Evolutionary conservation across 2,329 filamentous ascomycete genomes (phyloP), one percentile per base, ranked within the genome.

Genomic region (Elsinoe perseae): DNA sequence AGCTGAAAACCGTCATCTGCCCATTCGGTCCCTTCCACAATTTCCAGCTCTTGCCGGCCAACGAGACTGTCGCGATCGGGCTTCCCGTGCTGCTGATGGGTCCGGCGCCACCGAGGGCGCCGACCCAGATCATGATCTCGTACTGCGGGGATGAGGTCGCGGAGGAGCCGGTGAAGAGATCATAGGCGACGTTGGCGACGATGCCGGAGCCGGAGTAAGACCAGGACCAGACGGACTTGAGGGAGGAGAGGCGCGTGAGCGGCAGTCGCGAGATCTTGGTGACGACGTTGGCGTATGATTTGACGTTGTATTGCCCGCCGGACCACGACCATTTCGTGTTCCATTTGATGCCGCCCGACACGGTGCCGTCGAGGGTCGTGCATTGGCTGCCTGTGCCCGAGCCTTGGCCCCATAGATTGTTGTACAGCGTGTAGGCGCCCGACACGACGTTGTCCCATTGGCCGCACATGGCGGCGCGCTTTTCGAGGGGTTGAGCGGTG

Each of bases 51-150:
- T 70, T 66, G 38, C 79, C 81, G 36, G 68, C 79, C 57, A 85
- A 72, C 10, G 72, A 79, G 10, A 77, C 72, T 1, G 74, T 81
- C 2, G 77, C 80, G 60, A 84, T 73, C 4, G 79, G 62, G 30
- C 59, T 53, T 16, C 69, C 71, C 52, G 80, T 80, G 52, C 66
- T 74, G 56, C 82, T 81, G 71, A 84, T 81, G 21, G 80, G 79
- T 4, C 80, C 80, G 1, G 79, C 80, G 52, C 77, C 77, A 23
- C 78, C 80, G 43, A 82, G 68, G 27, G 78, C 79, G 2, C 73
- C 77, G 44, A 84, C 72, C 82, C 83, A 86, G 61, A 86, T 75
- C 82, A 86, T 86, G 62, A 85, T 72, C 68, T 85, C 83, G 64
- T 80, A 84, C 62, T 80, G 72, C n/a, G 74, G 65, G 46, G 61